A percentile compares a stretch with the other conserved stretches of the same genome.
These are phyloP conservation scores for Cordia subcordata DNA, from an alignment of 257 asterid species.

Conservation along the genomic window DNA sequence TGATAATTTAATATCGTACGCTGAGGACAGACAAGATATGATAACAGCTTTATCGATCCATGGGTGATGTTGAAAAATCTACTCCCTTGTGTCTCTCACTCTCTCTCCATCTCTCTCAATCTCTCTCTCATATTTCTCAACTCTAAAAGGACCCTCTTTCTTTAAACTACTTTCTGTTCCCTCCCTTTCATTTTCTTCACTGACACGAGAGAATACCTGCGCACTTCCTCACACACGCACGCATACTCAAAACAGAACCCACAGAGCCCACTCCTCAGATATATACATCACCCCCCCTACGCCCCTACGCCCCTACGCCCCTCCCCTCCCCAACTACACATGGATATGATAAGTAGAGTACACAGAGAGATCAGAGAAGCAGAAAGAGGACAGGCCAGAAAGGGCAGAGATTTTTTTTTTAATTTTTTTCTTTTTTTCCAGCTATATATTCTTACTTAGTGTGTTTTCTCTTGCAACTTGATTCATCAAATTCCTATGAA, in stretches of 20 bases:
- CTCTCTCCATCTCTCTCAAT: constrained; percentile 4
- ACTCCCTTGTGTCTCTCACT: too few species aligned
- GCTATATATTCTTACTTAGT: constrained; percentile 34
- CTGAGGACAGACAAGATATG: constrained; percentile 58
- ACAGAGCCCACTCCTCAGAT: constrained; percentile 15
- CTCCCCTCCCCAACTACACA: not conserved
- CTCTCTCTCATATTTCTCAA: constrained; percentile 17
- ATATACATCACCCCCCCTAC: constrained; percentile 26
- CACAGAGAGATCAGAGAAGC: constrained; percentile 26
- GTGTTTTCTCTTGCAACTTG: constrained; percentile 28
- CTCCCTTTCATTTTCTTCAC: constrained; percentile 52
- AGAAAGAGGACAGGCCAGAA: constrained; percentile 30
- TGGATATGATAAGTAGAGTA: constrained; percentile 20
- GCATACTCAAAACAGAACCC: constrained; percentile 51
- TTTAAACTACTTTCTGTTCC: constrained; percentile 63
- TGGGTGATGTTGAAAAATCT: constrained; percentile 30
- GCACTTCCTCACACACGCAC: constrained; percentile 89
- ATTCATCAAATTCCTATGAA: constrained; percentile 49
- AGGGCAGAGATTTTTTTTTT: constrained; percentile 10
- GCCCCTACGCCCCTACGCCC: constrained; percentile 4
- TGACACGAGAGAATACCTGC: constrained; percentile 87
- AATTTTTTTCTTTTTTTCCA: constrained; percentile 12
- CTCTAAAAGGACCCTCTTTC: constrained; percentile 14
- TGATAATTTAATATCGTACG: constrained; percentile 57
- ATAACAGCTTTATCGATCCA: constrained; percentile 74